Evolutionary conservation across 345 rosid species (phyloP).

Genomic region (Eucalyptus albens): DNA sequence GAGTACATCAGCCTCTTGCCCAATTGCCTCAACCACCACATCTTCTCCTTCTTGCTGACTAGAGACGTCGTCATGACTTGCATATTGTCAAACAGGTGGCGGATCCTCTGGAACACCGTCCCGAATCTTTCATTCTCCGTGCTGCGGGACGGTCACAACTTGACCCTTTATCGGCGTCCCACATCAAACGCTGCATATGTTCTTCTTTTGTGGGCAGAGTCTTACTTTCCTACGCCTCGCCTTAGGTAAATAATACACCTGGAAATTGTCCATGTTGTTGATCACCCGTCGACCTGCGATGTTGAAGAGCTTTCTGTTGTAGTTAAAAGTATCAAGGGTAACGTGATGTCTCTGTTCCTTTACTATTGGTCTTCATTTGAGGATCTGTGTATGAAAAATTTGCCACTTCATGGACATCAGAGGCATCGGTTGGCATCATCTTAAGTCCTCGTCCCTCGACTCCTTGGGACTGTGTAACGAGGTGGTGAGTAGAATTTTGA

Average conservation of each 20-base stretch:
- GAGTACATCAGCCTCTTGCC: not conserved
- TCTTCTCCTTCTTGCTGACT: too few species aligned
- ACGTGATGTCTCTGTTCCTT: not conserved
- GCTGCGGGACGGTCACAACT: rapidly evolving
- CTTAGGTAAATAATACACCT: not conserved
- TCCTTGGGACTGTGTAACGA: not conserved
- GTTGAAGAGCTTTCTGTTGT: not conserved
- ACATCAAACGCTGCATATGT: not conserved
- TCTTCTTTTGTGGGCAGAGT: too few species aligned
- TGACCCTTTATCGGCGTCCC: not conserved
- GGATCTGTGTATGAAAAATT: not conserved
- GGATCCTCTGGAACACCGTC: too few species aligned
- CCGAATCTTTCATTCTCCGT: rapidly evolving
- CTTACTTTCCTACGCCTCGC: not conserved
- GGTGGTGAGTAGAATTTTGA: not conserved
- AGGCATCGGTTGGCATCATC: not conserved
- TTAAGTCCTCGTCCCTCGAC: not conserved
- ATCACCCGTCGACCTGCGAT: too few species aligned
- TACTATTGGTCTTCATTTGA: not conserved
- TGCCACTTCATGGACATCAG: not conserved
- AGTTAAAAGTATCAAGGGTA: not conserved
- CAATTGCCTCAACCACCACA: not conserved
- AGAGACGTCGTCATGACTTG: rapidly evolving
- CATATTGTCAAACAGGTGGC: too few species aligned
- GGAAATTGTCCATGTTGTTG: not conserved